Evolutionary conservation across 495 filamentous ascomycete genomes (phyloP).

Genomic region (Emericellopsis terricola): DNA sequence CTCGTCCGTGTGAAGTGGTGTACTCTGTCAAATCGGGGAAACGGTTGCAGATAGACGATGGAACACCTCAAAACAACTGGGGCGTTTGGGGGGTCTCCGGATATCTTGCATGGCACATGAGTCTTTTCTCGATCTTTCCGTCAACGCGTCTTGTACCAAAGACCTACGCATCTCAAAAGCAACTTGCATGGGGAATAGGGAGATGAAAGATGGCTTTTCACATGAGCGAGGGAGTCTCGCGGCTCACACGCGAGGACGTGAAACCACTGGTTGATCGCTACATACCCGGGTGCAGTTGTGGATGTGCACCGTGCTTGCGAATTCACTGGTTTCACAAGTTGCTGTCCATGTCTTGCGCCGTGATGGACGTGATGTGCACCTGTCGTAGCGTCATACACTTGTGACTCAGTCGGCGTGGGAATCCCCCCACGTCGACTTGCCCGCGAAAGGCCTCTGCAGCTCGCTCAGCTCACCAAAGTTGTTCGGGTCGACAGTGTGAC

Average conservation of each 20-base stretch:
- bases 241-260: conserved; percentile 33
- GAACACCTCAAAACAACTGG: conserved; percentile 34
- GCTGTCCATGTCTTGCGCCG: neutral
- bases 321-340: conserved; percentile 33
- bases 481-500: no score
- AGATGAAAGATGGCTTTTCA: conserved; percentile 34
- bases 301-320: conserved; percentile 31
- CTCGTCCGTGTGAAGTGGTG: no score
- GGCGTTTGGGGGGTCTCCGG: conserved; percentile 65
- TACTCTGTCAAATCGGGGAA: no score
- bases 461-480: no score
- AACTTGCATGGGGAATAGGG: conserved; percentile 34
- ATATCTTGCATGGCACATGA: conserved; percentile 61
- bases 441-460: no score
- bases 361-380: no score
- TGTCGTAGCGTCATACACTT: no score
- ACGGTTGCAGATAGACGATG: conserved; percentile 61
- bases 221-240: conserved; percentile 17
- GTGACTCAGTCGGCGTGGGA: no score
- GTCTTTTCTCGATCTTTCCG: conserved; percentile 18
- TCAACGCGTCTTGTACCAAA: conserved; percentile 15
- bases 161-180: conserved; percentile 10
- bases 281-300: conserved; percentile 28
- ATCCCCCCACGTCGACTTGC: no score
- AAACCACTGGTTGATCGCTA: conserved; percentile 36